These are phyloP conservation scores for Phtheirospermum japonicum DNA, from an alignment of 257 asterid species.

Conservation along the genomic window DNA sequence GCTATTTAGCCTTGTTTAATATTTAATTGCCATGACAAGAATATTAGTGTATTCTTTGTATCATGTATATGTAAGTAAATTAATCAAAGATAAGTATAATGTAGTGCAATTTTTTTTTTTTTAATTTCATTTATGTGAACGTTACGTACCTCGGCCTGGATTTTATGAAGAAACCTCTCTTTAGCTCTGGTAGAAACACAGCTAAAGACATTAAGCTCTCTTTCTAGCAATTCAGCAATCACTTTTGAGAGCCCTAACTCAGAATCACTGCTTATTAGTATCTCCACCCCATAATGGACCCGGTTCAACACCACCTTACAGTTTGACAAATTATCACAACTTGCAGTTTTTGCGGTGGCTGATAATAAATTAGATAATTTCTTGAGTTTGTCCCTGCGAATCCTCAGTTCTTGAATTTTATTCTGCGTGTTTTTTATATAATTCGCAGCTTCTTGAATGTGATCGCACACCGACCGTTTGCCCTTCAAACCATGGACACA, in stretches of 20 bases:
- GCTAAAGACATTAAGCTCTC: constrained; percentile 38
- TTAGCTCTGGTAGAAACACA: constrained; percentile 43
- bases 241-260: constrained; percentile 39
- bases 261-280: constrained; percentile 33
- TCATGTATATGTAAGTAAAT: too few species aligned
- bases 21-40: too few species aligned
- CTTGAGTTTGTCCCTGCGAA: constrained; percentile 34
- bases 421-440: constrained; percentile 40
- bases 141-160: constrained; percentile 45
- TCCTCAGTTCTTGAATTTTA: constrained; percentile 30
- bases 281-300: constrained; percentile 39
- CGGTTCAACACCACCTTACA: constrained; percentile 30
- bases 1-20: too few species aligned
- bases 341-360: neutral
- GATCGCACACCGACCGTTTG: constrained; percentile 50
- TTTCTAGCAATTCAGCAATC: constrained; percentile 29
- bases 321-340: constrained; percentile 1
- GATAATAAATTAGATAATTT: neutral
- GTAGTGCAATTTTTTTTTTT: too few species aligned
- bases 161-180: constrained; percentile 35
- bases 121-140: neutral
- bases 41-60: too few species aligned
- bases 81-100: too few species aligned
- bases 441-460: constrained; percentile 50
- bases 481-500: constrained; percentile 33